Base-by-base conservation (phyloP, 345 rosid genomes). In the Salix exigua region DNA sequence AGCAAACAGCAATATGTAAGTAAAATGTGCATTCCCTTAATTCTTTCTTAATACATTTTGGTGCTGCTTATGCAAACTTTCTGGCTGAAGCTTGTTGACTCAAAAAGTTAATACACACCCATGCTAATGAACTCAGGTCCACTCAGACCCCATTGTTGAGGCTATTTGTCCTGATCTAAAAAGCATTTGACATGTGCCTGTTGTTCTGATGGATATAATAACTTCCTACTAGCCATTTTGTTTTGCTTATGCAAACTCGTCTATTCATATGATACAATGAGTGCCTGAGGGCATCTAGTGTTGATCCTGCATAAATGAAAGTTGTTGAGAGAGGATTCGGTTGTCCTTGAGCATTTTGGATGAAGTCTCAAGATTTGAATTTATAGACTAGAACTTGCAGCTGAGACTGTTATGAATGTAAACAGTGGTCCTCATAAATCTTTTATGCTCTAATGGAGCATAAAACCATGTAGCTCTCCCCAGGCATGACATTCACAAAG, bases 1-100 rank as follows among this genome's bases (percentile, higher is more conserved):
- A 88, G 82, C 94, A 72, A 96, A 91, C 86, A 89, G 99, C 80
- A 93, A 89, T 79, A 88, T 96, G 99, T 96, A 81, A 87, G 94
- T 83, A 55, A 25, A 78, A 58, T 67, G 55, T 28, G 68, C 74
- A 60, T 4, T 65, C 48, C 19, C 9, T 46, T 42, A 31, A 38
- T n/a, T 50, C 4, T 19, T 78, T 63, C 72, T 44, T 48, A 46
- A 21, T 40, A 19, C 42, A 23, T n/a, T 71, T 42, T 9, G 40
- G 31, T 74, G 48, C 23, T 58, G 58, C 44, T 38, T 66, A 14
- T 48, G 58, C 30, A 46, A 64, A 67, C 66, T 46, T 17, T 40
- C 42, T 28, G 31, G 31, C 21, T 50, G 38, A 50, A 71, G 40
- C 33, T 38, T 25, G 3, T n/a, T 23, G 10, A 28, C 42, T 21